Evolutionary conservation across 371 early-diverging fungal species (phyloP).

Genomic region (Lichtheimia ramosa): DNA sequence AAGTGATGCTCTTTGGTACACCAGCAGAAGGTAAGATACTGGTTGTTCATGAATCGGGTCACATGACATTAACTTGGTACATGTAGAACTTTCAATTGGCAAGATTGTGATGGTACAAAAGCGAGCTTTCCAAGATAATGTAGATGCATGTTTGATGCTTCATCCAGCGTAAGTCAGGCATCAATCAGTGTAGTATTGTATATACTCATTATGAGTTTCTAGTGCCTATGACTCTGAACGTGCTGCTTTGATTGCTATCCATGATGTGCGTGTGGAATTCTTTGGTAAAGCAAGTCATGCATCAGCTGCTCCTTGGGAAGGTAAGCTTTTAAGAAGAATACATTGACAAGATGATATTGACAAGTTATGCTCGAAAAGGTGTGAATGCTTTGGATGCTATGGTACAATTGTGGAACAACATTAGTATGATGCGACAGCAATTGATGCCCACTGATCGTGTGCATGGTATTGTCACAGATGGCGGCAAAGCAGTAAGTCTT

Average conservation of each 20-base stretch:
- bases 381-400: constrained; percentile 73
- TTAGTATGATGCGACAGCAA: constrained; percentile 71
- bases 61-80: not conserved
- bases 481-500: constrained; percentile 63
- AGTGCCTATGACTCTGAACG: constrained; percentile 20
- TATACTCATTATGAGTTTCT: not conserved
- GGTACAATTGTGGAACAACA: constrained; percentile 49
- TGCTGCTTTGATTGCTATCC: constrained; percentile 36
- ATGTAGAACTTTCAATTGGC: constrained; percentile 53
- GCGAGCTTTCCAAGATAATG: constrained; percentile 57
- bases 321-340: constrained; percentile 19
- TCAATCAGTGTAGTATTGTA: not conserved
- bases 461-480: constrained; percentile 69
- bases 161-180: constrained; percentile 56
- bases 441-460: constrained; percentile 55
- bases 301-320: constrained; percentile 65
- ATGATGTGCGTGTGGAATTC: constrained; percentile 48
- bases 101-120: constrained; percentile 64
- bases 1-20: constrained; percentile 70
- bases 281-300: constrained; percentile 64
- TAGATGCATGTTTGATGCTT: constrained; percentile 73
- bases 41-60: no score
- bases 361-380: constrained; percentile 3
- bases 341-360: no score
- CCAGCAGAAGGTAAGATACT: constrained; percentile 61